Percentiles rank a stretch among this genome's conserved stretches.
phyloP scores from a whole-genome alignment of 768 basidiomycete genomes.

The Termitomyces eurrhizus region DNA sequence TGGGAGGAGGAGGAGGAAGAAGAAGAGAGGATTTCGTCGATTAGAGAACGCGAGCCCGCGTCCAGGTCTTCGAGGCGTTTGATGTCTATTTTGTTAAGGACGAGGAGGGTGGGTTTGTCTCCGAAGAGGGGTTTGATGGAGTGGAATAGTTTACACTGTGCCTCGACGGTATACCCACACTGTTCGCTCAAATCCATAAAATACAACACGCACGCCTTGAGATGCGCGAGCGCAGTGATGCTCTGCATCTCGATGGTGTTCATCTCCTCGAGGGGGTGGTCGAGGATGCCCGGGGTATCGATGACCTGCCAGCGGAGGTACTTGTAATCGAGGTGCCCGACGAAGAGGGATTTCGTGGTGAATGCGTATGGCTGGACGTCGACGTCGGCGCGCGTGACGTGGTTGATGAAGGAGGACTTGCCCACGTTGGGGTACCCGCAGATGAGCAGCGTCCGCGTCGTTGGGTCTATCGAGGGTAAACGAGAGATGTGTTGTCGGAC shows the following conservation, averaged over 20 bases:
- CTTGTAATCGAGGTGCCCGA: slow-evolving; percentile 98
- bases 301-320: slow-evolving; percentile 99
- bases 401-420: slow-evolving; percentile 99
- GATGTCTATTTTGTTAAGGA: slow-evolving; percentile 98
- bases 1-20: slow-evolving; percentile 36
- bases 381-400: slow-evolving; percentile 98
- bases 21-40: slow-evolving; percentile 63
- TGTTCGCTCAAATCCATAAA: slow-evolving; percentile 99
- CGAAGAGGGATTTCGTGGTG: slow-evolving; percentile 97
- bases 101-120: slow-evolving; percentile 89
- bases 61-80: slow-evolving; percentile 82
- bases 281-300: slow-evolving; percentile 96
- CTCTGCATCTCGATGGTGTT: slow-evolving; percentile 99
- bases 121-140: slow-evolving; percentile 97
- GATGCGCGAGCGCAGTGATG: slow-evolving; percentile 94
- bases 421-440: slow-evolving; percentile 99
- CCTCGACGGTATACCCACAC: slow-evolving; percentile 96
- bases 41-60: slow-evolving; percentile 69
- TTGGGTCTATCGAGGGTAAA: slow-evolving; percentile 97
- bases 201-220: slow-evolving; percentile 92
- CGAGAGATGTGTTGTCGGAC: slow-evolving; percentile 98
- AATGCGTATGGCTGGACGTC: slow-evolving; percentile 99
- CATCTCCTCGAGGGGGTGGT: slow-evolving; percentile 99
- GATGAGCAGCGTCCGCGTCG: slow-evolving; percentile 94
- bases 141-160: slow-evolving; percentile 97